phyloP scores from a whole-genome alignment of 2,329 filamentous ascomycete genomes.

The Periconia macrospinosa region DNA sequence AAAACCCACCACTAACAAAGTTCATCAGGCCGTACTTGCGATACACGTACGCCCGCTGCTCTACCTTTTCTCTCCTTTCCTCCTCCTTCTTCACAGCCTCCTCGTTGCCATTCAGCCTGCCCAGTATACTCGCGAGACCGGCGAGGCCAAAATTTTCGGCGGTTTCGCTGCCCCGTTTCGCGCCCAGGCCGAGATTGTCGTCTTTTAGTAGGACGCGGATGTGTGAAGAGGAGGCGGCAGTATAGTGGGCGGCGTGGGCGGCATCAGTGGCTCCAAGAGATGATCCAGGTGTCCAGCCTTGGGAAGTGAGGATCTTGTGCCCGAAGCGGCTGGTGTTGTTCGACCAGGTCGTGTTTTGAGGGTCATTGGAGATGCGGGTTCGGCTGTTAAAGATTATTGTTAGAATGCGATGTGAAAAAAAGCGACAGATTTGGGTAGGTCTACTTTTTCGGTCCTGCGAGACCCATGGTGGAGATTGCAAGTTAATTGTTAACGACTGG shows the following conservation, averaged over 20 bases:
- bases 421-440: constrained; percentile 9
- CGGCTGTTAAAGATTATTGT: constrained; percentile 44
- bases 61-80: constrained; percentile 67
- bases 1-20: constrained; percentile 83
- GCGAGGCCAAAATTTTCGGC: constrained; percentile 80
- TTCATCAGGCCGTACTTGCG: constrained; percentile 77
- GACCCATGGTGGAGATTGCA: constrained; percentile 58
- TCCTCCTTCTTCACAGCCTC: constrained; percentile 71
- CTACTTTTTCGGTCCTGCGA: constrained; percentile 69
- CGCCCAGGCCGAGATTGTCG: constrained; percentile 87
- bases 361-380: constrained; percentile 82
- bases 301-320: constrained; percentile 81
- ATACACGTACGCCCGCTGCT: constrained; percentile 73
- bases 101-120: constrained; percentile 86
- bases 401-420: neutral
- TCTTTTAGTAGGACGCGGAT: constrained; percentile 87
- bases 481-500: too few relatives aligned
- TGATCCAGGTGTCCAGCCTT: constrained; percentile 88
- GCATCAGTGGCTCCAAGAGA: constrained; percentile 79
- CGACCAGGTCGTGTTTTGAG: constrained; percentile 94
- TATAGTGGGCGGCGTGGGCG: constrained; percentile 74
- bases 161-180: constrained; percentile 69
- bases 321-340: constrained; percentile 81
- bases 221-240: constrained; percentile 78
- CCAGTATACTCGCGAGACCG: constrained; percentile 82